phyloP scores from a whole-genome alignment of 208 protist genomes.

The Ichthyophonus hoferi region DNA sequence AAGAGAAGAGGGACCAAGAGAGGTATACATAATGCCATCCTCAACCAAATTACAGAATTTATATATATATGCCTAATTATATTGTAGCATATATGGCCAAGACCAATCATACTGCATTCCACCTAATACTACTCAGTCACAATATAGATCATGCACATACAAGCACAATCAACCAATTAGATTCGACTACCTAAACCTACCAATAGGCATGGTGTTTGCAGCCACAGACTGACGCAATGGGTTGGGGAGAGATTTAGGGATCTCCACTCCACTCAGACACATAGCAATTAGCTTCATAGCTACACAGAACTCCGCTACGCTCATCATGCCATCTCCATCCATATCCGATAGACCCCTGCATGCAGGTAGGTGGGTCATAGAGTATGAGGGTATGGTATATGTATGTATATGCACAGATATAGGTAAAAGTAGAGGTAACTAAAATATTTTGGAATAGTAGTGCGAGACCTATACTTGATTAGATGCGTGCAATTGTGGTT shows the following conservation, averaged over 20 bases:
- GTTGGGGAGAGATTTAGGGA: background rate
- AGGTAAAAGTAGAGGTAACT: background rate
- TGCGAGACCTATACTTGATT: too few relatives aligned
- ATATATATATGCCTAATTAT: too few relatives aligned
- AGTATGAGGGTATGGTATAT: too few relatives aligned
- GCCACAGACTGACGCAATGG: background rate
- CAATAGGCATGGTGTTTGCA: background rate
- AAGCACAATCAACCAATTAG: background rate
- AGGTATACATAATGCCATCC: too few relatives aligned
- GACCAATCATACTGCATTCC: too few relatives aligned
- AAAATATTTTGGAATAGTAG: background rate
- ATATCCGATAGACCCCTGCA: conserved; percentile 17
- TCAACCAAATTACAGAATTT: too few relatives aligned
- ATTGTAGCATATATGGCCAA: too few relatives aligned
- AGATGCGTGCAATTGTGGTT: too few relatives aligned
- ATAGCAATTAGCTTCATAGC: conserved; percentile 1
- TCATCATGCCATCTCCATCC: conserved; percentile 1
- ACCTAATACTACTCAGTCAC: too few relatives aligned
- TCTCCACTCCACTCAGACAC: background rate
- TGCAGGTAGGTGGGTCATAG: too few relatives aligned
- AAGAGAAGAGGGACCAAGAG: too few relatives aligned
- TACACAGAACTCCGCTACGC: conserved; percentile 1
- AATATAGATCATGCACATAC: background rate
- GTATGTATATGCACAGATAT: too few relatives aligned
- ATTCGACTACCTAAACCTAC: background rate